Evolutionary conservation across 2,329 filamentous ascomycete species (phyloP), one percentile per base, ranked within the genome.

Genomic region (Penicillium sp.): DNA sequence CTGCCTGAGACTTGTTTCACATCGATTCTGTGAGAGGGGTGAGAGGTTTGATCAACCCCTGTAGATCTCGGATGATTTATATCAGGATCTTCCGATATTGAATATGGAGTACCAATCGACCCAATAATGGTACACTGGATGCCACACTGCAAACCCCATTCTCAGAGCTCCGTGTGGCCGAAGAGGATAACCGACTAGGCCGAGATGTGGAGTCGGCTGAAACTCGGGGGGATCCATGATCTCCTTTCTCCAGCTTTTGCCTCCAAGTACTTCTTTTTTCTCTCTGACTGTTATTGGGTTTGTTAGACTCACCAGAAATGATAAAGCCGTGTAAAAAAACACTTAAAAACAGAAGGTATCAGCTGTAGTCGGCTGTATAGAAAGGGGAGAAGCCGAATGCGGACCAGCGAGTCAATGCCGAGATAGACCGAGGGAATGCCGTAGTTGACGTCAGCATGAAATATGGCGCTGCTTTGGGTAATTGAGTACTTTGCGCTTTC

Each of bases 91-190:
- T 40, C n/a, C 14, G 41, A 44, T 24, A 44, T 27, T 24, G 8
- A 31, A 14, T 39, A 44, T 18, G 18, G 18, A 18, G 18, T 18
- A 18, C 24, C 24, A 31, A 44, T 44, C 24, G 42, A 32, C 24
- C 42, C 42, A 44, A 32, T 44, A 32, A 32, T 16, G 38, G n/a
- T 36, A 13, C 2, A 6, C 7, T n/a, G 3, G 38, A 18, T 18
- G 7, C 36, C 5, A 18, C n/a, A 18, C n/a, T 39, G 29, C 16
- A 36, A 6, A 27, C 24, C 8, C 5, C 41, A 39, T 18, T 41
- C 14, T 10, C 29, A 36, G 40, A 65, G 53, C 65, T 72, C 70
- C 70, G 67, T 71, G 67, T 65, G 66, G 64, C 70, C 70, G 70
- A 71, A 38, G 22, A 14, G 31, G 27, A 51, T 70, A 72, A 48